phyloP scores from a whole-genome alignment of 495 filamentous ascomycete genomes.

The Penicillium tannophilum region DNA sequence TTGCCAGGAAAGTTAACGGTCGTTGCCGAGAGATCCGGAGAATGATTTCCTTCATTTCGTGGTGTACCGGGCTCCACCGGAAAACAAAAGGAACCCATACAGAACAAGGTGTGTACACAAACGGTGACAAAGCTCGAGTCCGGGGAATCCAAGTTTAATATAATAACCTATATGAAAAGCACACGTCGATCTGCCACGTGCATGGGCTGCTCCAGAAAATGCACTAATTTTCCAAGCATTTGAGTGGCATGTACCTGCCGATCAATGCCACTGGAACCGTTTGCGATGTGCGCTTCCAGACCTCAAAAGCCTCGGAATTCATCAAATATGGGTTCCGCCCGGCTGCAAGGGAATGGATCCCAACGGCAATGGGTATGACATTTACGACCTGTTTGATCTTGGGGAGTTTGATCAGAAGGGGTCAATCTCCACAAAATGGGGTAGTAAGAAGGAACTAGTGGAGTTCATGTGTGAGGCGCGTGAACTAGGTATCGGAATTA shows the following conservation, averaged over 20 bases:
- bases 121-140: slow-evolving; percentile 15
- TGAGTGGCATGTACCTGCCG: slow-evolving; percentile 73
- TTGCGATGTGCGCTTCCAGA: slow-evolving; percentile 55
- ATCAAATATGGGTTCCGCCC: slow-evolving; percentile 72
- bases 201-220: slow-evolving; percentile 51
- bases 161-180: not conserved
- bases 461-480: slow-evolving; percentile 52
- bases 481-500: slow-evolving; percentile 57
- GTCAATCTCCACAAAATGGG: slow-evolving; percentile 67
- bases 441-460: slow-evolving; percentile 64
- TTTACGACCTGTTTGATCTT: slow-evolving; percentile 76
- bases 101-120: not conserved
- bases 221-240: slow-evolving; percentile 69
- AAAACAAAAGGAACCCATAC: not conserved
- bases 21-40: not conserved
- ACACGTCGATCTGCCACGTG: slow-evolving; percentile 31
- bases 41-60: slow-evolving; percentile 14
- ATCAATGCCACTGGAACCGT: slow-evolving; percentile 64
- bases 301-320: slow-evolving; percentile 62
- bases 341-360: slow-evolving; percentile 70
- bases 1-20: not conserved
- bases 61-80: slow-evolving; percentile 3
- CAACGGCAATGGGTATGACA: slow-evolving; percentile 72
- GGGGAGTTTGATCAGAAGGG: slow-evolving; percentile 80
- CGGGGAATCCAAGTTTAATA: slow-evolving; percentile 4